Evolutionary conservation across 352 stramenopile species (phyloP).

Genomic region (Pythium sp.): DNA sequence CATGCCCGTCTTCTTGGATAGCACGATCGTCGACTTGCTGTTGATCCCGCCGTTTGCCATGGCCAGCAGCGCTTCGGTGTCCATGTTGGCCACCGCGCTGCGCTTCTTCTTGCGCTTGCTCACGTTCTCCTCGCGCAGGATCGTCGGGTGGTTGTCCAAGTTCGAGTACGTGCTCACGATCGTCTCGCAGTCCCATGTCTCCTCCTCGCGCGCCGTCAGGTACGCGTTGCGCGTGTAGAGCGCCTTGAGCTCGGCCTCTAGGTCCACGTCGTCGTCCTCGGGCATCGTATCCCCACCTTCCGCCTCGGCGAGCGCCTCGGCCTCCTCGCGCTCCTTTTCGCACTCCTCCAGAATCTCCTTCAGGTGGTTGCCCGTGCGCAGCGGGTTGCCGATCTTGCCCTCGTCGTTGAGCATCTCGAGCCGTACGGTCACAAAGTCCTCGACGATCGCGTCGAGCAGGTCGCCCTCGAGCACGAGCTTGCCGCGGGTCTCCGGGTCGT

Average conservation of each 20-base stretch:
- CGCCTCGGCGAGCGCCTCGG: conserved; percentile 45
- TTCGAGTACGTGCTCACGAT: conserved; percentile 98
- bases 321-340: conserved; percentile 56
- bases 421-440: conserved; percentile 66
- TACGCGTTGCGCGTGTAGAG: conserved; percentile 69
- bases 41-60: conserved; percentile 18
- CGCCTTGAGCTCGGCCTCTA: conserved; percentile 30
- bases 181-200: conserved; percentile 96
- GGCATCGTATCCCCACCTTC: conserved; percentile 25
- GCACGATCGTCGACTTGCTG: conserved; percentile 68
- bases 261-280: conserved; percentile 26
- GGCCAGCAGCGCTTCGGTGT: conserved; percentile 20
- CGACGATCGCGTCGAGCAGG: conserved; percentile 66
- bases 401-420: conserved; percentile 75
- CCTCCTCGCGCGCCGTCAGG: conserved; percentile 50
- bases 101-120: conserved; percentile 80
- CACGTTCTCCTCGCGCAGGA: conserved; percentile 74
- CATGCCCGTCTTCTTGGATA: conserved; percentile 95
- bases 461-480: conserved; percentile 68
- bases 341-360: conserved; percentile 77
- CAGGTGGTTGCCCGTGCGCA: conserved; percentile 62
- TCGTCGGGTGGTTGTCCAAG: conserved; percentile 96
- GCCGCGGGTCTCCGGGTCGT: conserved; percentile 68
- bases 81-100: conserved; percentile 19
- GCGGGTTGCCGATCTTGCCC: conserved; percentile 73